These are phyloP conservation scores for Venturia effusa DNA, from an alignment of 2,329 filamentous ascomycete genomes.

Conservation along the genomic window DNA sequence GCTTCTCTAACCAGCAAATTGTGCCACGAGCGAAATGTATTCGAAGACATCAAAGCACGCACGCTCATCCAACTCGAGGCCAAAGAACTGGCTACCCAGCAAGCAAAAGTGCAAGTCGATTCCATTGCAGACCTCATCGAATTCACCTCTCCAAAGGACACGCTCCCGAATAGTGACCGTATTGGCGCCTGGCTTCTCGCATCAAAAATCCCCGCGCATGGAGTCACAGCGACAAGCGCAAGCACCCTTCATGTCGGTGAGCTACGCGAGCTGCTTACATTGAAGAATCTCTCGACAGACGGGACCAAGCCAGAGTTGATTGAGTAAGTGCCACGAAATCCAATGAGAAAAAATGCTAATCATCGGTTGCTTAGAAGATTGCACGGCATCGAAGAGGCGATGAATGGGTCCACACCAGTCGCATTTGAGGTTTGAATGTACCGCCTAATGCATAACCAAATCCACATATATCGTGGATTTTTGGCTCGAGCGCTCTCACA, in stretches of 20 bases:
- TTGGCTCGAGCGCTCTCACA: too few species aligned
- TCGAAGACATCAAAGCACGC: not conserved
- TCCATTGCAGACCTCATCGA: not conserved
- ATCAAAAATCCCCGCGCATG: not conserved
- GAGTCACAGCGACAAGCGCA: not conserved
- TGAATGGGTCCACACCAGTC: not conserved
- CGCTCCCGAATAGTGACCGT: not conserved
- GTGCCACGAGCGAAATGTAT: not conserved
- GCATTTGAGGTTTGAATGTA: too few species aligned
- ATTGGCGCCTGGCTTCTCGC: not conserved
- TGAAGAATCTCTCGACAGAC: not conserved
- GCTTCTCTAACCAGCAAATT: not conserved
- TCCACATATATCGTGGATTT: too few species aligned
- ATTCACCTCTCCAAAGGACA: not conserved
- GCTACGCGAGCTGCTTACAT: not conserved
- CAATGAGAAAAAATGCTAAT: not conserved
- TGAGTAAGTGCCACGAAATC: not conserved
- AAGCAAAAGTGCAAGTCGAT: not conserved
- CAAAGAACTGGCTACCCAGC: not conserved
- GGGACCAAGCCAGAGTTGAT: not conserved
- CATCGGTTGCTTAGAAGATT: not conserved
- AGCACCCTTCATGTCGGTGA: not conserved
- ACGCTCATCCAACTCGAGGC: not conserved
- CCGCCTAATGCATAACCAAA: too few species aligned
- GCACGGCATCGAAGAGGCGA: not conserved